A percentile compares a stretch with the other conserved stretches of the same genome.
These are phyloP conservation scores for Verticillium albo-atrum DNA, from an alignment of 2,329 filamentous ascomycete species.

Conservation along the genomic window DNA sequence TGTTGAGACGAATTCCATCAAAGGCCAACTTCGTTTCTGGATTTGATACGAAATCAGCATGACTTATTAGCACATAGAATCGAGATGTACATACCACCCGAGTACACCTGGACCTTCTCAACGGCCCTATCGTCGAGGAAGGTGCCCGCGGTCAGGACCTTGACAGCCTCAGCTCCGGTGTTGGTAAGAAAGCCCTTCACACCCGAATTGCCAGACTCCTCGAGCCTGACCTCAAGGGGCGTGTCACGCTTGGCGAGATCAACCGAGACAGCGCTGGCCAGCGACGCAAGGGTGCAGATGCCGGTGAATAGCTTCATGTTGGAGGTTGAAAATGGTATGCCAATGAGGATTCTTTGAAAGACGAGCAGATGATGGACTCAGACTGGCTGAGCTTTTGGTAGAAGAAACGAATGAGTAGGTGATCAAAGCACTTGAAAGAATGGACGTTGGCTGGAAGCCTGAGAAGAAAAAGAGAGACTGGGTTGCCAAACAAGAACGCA, in stretches of 20 bases:
- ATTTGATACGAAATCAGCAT: not conserved
- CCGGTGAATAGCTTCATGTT: conserved; percentile 31
- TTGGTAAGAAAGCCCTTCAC: conserved; percentile 44
- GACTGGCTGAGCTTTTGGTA: too few relatives aligned
- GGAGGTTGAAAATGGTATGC: not conserved
- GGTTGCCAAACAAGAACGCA: too few relatives aligned
- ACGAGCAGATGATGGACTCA: too few relatives aligned
- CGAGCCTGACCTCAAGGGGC: conserved; percentile 31
- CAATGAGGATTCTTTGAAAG: not conserved
- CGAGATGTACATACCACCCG: conserved; percentile 28
- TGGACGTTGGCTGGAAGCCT: too few relatives aligned
- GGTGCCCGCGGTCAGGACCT: conserved; percentile 43
- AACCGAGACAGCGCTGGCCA: conserved; percentile 26
- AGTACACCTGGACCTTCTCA: conserved; percentile 43
- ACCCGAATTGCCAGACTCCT: conserved; percentile 38
- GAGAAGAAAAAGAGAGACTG: too few relatives aligned
- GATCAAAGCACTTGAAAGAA: too few relatives aligned
- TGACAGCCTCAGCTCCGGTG: conserved; percentile 35
- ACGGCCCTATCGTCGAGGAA: conserved; percentile 42
- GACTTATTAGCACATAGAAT: not conserved
- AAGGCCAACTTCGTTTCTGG: conserved; percentile 23
- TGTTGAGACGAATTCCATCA: conserved; percentile 43
- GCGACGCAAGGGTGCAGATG: conserved; percentile 26
- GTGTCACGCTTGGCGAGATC: conserved; percentile 25
- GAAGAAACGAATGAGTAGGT: too few relatives aligned